Evolutionary conservation across 1,284 basidiomycete species (phyloP), one percentile per base, ranked within the genome.

Genomic region (Mycosarcoma mackinlayi): DNA sequence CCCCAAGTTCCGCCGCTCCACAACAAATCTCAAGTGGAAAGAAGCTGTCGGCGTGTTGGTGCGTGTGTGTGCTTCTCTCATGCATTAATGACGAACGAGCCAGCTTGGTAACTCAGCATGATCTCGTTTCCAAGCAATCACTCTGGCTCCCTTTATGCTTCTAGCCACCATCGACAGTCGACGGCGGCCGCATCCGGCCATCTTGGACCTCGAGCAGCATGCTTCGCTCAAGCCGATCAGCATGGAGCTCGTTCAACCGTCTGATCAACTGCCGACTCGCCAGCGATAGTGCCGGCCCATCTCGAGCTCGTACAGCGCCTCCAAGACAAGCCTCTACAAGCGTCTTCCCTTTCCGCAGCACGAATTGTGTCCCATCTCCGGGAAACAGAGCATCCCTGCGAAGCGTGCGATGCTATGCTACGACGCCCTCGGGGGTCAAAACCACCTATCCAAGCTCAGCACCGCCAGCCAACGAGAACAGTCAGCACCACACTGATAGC

Each of bases 361-460:
- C 24, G 23, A 16, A 10, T n/a, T 27, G 16, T 25, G 24, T 41
- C 39, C 14, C 18, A 18, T 5, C 10, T 24, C 10, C 23, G 39
- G 39, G 23, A 9, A 23, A 24, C 24, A 31, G 14, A 2, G 19
- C 18, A 11, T 27, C 24, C n/a, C 24, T 19, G 21, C 11, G 35
- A 10, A 28, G n/a, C 14, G 11, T 45, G 11, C 60, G 67, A 3
- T 14, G 11, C 35, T 67, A 64, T 24, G 53, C 69, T 6, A 68
- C 69, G 1, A 64, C 63, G 1, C 64, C 69, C 3, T 46, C 63
- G 3, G 67, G 71, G 6, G 68, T 74, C 37, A 74, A 67, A 58
- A 67, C 56, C 3, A 74, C 62, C 10, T 67, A 62, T 38, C 71
- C 71, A n/a, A 70, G 67, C 58, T 66, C 71, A 14, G 55, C 48